Percentiles rank a stretch among this genome's conserved stretches.
Evolutionary conservation across 2,329 filamentous ascomycete genomes (phyloP).

Genomic region (Neobulgaria alba): DNA sequence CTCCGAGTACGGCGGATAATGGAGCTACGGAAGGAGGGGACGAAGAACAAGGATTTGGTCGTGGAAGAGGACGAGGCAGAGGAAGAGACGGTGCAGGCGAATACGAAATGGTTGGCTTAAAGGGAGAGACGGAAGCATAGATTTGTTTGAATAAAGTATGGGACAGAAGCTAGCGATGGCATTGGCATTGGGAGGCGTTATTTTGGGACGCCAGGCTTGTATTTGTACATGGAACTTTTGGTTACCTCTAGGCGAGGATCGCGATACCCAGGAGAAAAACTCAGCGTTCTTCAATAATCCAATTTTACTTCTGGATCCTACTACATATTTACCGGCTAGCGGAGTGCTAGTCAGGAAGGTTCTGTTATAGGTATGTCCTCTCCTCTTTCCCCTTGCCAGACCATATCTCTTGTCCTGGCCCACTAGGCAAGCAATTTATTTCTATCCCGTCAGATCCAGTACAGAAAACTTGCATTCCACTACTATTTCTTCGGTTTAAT

Average conservation of each 20-base stretch:
- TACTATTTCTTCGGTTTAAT: constrained; percentile 21
- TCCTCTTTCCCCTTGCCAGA: constrained; percentile 14
- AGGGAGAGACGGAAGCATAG: constrained; percentile 25
- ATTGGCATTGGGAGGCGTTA: not conserved
- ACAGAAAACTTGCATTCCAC: constrained; percentile 25
- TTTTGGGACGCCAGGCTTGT: not conserved
- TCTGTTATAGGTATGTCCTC: constrained; percentile 21
- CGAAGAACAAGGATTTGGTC: constrained; percentile 30
- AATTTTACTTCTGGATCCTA: not conserved
- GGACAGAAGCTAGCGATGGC: not conserved
- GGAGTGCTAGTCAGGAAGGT: no score
- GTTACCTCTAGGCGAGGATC: not conserved
- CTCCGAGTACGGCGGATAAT: constrained; percentile 13
- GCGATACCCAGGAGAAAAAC: not conserved
- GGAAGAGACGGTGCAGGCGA: constrained; percentile 47
- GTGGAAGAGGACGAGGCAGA: constrained; percentile 43
- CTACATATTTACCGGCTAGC: no score
- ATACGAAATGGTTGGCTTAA: constrained; percentile 58
- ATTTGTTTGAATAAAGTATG: not conserved
- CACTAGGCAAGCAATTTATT: constrained; percentile 23
- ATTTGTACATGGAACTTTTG: not conserved
- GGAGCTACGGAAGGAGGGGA: constrained; percentile 16
- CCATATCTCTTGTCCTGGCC: constrained; percentile 20
- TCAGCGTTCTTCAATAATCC: not conserved
- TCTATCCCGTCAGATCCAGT: constrained; percentile 23